These are phyloP conservation scores for Diaporthe velutina DNA, from an alignment of 2,329 filamentous ascomycete species.

Conservation along the genomic window DNA sequence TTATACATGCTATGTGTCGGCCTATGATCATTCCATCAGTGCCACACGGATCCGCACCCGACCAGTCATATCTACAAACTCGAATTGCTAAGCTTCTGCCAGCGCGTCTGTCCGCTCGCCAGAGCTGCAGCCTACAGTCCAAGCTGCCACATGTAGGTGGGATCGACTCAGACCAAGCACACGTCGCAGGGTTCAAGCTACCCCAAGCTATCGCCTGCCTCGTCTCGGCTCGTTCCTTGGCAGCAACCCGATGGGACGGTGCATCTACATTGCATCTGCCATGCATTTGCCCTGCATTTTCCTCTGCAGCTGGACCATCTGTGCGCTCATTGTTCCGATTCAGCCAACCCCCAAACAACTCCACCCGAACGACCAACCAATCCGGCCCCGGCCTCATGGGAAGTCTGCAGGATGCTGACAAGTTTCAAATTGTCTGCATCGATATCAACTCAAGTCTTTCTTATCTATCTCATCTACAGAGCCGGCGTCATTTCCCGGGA, in stretches of 20 bases:
- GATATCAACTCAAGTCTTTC: not conserved
- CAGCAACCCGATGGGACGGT: constrained; percentile 1
- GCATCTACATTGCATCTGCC: not conserved
- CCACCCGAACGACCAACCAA: not conserved
- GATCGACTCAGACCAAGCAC: not conserved
- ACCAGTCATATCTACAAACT: too few species aligned
- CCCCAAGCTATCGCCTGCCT: not conserved
- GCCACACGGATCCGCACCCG: too few species aligned
- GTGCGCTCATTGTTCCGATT: not conserved
- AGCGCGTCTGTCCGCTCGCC: not conserved
- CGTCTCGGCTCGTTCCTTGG: constrained; percentile 37
- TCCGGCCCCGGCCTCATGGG: not conserved
- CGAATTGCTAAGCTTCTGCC: not conserved
- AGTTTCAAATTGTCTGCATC: not conserved
- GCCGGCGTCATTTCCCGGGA: not conserved
- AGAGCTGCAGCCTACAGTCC: not conserved
- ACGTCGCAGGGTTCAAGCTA: not conserved
- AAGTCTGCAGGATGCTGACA: not conserved
- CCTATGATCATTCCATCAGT: too few species aligned
- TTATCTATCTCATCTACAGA: not conserved
- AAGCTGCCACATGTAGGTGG: not conserved
- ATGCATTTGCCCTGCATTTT: not conserved
- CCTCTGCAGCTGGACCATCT: not conserved
- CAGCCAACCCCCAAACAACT: constrained; percentile 8
- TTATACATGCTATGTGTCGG: not conserved